phyloP scores from a whole-genome alignment of 495 filamentous ascomycete genomes.

The Penicillium psychrofluorescens region DNA sequence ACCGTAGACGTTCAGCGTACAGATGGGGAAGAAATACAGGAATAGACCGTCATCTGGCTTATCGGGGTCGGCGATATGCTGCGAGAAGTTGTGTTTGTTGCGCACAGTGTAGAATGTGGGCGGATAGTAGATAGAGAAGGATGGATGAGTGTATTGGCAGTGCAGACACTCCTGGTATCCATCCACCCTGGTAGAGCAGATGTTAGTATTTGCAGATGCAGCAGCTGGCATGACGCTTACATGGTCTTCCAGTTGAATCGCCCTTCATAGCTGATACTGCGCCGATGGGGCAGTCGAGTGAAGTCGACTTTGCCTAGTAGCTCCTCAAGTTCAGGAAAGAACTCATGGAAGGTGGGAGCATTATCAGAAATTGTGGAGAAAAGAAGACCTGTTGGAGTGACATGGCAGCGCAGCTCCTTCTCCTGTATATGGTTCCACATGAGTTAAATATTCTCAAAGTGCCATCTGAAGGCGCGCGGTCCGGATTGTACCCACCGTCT shows the following conservation, averaged over 20 bases:
- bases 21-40: constrained; percentile 57
- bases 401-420: constrained; percentile 30
- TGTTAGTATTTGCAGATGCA: background rate
- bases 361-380: constrained; percentile 46
- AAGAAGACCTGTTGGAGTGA: constrained; percentile 47
- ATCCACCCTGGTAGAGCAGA: constrained; percentile 38
- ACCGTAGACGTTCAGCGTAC: constrained; percentile 54
- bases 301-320: constrained; percentile 48
- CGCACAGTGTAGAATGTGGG: constrained; percentile 51
- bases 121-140: constrained; percentile 51
- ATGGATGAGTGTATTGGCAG: constrained; percentile 57
- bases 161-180: constrained; percentile 58
- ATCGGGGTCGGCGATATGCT: constrained; percentile 50
- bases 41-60: constrained; percentile 50
- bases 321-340: constrained; percentile 47
- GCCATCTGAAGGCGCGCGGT: background rate
- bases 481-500: constrained; percentile 15
- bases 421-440: constrained; percentile 9
- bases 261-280: constrained; percentile 50
- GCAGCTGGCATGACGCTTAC: constrained; percentile 17
- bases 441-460: background rate
- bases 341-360: constrained; percentile 47
- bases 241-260: constrained; percentile 61
- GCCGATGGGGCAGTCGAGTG: constrained; percentile 46
- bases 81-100: constrained; percentile 51